phyloP scores from a whole-genome alignment of 441 rosid genomes.

The Gossypium trilobum region DNA sequence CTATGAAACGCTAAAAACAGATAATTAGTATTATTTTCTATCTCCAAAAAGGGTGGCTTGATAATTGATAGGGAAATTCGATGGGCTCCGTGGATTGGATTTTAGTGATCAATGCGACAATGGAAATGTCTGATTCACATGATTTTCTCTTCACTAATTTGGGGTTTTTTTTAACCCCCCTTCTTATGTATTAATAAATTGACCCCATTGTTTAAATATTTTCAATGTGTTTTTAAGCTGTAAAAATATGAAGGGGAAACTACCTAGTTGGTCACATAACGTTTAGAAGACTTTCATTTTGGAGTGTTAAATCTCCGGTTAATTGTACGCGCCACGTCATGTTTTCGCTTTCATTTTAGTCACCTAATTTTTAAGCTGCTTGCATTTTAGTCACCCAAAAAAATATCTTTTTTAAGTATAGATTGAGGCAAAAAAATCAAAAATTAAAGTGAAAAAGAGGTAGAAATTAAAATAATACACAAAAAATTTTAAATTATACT shows the following conservation, averaged over 20 bases:
- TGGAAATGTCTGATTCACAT: neutral
- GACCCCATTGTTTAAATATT: neutral
- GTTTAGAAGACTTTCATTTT: neutral
- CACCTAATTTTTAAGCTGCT: rapidly evolving
- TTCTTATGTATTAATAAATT: neutral
- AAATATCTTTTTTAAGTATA: too few species aligned
- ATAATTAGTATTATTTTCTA: neutral
- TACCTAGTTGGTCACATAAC: too few species aligned
- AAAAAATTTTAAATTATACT: too few species aligned
- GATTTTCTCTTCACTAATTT: neutral
- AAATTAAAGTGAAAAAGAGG: too few species aligned
- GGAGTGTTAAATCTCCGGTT: neutral
- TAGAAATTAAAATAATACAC: too few species aligned
- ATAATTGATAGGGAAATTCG: neutral
- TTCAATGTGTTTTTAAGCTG: too few species aligned
- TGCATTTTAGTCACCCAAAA: too few species aligned
- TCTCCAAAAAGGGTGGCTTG: conserved; percentile 3
- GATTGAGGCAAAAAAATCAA: too few species aligned
- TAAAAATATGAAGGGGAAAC: too few species aligned
- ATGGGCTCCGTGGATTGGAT: neutral
- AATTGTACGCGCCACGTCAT: too few species aligned
- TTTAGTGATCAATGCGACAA: conserved; percentile 1
- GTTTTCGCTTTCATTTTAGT: too few species aligned
- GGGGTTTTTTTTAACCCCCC: neutral
- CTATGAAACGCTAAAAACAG: neutral